Conservation (phyloP, 2,329 filamentous ascomycete species). For the Pseudogymnoascus sp. region DNA sequence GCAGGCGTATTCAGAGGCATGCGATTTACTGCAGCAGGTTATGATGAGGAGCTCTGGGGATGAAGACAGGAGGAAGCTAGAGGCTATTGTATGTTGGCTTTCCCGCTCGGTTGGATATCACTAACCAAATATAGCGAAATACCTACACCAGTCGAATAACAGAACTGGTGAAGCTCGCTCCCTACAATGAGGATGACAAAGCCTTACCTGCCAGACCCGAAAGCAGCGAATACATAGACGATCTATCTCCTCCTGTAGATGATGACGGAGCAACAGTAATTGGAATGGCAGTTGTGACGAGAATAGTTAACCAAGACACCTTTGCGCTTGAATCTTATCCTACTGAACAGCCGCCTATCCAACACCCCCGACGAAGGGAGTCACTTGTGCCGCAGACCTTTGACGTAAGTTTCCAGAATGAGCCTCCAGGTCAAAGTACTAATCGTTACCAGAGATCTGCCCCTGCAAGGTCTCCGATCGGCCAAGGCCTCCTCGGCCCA, state of each 20-base stretch:
- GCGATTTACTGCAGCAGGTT: conserved; percentile 77
- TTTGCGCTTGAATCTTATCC: conserved; percentile 19
- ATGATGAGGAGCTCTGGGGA: conserved; percentile 75
- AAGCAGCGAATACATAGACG: conserved; percentile 48
- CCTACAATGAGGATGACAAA: conserved; percentile 54
- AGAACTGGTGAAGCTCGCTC: conserved; percentile 66
- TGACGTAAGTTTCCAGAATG: conserved; percentile 19
- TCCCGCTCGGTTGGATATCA: conserved; percentile 2
- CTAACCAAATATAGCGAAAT: conserved; percentile 51
- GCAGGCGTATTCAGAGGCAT: conserved; percentile 86
- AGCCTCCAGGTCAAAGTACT: conserved; percentile 19
- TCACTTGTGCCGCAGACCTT: conserved; percentile 28
- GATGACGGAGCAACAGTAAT: conserved; percentile 40
- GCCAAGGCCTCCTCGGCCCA: conserved; percentile 17
- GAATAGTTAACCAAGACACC: conserved; percentile 39
- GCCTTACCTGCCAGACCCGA: conserved; percentile 65
- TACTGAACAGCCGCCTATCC: conserved; percentile 21
- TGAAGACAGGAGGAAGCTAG: conserved; percentile 82
- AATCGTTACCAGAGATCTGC: conserved; percentile 20
- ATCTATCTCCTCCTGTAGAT: conserved; percentile 31
- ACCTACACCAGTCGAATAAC: conserved; percentile 88
- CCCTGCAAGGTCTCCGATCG: conserved; percentile 12
- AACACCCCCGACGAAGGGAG: conserved; percentile 28
- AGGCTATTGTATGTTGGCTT: conserved; percentile 70
- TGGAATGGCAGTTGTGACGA: conserved; percentile 46